These are phyloP conservation scores for Silene noctiflora DNA, from an alignment of 179 eudicot species.

Conservation along the genomic window DNA sequence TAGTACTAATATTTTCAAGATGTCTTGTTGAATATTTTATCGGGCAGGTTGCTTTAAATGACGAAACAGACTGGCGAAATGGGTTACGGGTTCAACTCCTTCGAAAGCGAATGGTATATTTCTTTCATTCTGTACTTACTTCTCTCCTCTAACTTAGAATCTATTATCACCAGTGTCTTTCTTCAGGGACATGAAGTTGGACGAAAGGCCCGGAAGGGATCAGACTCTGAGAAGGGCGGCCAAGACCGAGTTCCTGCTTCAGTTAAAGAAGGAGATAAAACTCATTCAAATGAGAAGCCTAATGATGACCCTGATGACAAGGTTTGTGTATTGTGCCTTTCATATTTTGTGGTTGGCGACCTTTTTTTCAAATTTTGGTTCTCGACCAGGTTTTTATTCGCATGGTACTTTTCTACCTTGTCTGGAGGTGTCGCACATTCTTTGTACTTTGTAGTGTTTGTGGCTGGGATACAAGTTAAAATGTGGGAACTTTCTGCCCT, in stretches of 20 bases:
- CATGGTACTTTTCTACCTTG: neutral
- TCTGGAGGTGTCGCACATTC: neutral
- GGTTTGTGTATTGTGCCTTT: conserved; percentile 30
- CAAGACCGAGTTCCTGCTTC: conserved; percentile 36
- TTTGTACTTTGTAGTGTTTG: neutral
- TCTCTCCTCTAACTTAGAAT: conserved; percentile 1
- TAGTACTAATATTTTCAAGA: conserved; percentile 6
- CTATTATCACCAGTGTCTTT: neutral
- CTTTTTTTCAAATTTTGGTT: conserved; percentile 1
- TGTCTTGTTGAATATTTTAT: conserved; percentile 3
- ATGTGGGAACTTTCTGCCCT: neutral
- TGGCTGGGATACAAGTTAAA: neutral
- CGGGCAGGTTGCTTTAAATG: conserved; percentile 61
- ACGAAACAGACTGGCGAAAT: conserved; percentile 87
- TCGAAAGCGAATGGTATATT: conserved; percentile 48
- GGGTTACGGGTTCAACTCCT: conserved; percentile 89
- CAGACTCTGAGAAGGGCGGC: conserved; percentile 53
- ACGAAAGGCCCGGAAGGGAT: conserved; percentile 48
- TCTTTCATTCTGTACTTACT: neutral
- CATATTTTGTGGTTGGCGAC: neutral
- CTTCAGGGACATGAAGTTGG: conserved; percentile 47
- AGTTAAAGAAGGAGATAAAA: conserved; percentile 42
- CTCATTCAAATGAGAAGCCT: conserved; percentile 42
- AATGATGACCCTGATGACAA: conserved; percentile 52
- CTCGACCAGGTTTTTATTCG: neutral